Base-by-base conservation (phyloP, 352 stramenopile species). In the Blastocystis sp. region DNA sequence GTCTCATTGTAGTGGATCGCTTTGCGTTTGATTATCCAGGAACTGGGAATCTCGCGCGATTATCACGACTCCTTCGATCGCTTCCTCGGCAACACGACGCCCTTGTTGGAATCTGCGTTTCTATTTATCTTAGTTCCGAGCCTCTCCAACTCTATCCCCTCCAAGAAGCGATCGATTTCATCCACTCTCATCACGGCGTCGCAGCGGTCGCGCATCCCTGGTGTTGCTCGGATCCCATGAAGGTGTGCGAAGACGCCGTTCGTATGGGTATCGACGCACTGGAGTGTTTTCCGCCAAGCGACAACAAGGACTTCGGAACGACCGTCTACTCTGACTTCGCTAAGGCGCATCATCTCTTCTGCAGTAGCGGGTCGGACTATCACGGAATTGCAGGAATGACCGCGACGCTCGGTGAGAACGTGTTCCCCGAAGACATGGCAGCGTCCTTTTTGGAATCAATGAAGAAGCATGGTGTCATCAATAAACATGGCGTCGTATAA, bases 391-490 rank as follows among this genome's bases (percentile, higher is more conserved):
- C 32, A 14, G 14, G 27, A 7, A 24, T 36, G n/a, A 44, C 44
- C 18, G 69, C 63, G 18, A 32, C 29, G 11, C 44, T 81, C n/a
- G 69, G 69, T 9, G 46, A 61, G 3, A 81, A 81, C 38, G 51
- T 81, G 8, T 81, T 81, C 38, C 69, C 69, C 11, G 46, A 63
- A 32, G 29, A 81, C 16, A 27, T 63, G 21, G 69, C 40, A 29
- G 53, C 36, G 8, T 21, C 32, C 24, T 64, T 64, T 32, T 29
- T 81, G 18, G 48, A 59, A 8, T 0, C 24, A 18, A 63, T 81
- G 29, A 64, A 64, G 48, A 63, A 81, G 40, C 42, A 81, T 40
- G n/a, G n/a, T n/a, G n/a, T n/a, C n/a, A n/a, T n/a, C n/a, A 64
- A 64, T 27, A 63, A 81, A 64, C 42, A 81, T 40, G 27, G 18